Percentiles rank a stretch among this genome's conserved stretches.
These are phyloP conservation scores for Myrmaecium sp. DNA, from an alignment of 2,329 filamentous ascomycete genomes.

Conservation along the genomic window DNA sequence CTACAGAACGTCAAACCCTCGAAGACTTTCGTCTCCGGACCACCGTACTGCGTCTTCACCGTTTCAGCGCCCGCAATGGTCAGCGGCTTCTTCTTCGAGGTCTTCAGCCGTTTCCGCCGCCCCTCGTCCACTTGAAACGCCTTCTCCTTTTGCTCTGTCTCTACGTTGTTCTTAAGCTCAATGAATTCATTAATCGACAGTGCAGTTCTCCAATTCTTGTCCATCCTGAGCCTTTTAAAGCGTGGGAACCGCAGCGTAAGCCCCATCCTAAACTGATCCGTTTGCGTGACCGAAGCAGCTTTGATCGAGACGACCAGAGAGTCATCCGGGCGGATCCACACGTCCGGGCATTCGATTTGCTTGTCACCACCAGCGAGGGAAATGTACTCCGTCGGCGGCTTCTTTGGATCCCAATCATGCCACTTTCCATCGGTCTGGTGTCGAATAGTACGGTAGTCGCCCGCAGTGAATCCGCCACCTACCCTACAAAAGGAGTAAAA, in stretches of 20 bases:
- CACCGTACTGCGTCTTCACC: constrained; percentile 35
- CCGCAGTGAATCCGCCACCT: constrained; percentile 74
- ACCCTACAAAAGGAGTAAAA: constrained; percentile 96
- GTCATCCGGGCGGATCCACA: constrained; percentile 83
- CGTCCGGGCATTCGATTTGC: constrained; percentile 66
- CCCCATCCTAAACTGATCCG: constrained; percentile 60
- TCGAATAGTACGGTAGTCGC: constrained; percentile 69
- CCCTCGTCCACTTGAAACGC: constrained; percentile 54
- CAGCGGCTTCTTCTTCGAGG: constrained; percentile 51
- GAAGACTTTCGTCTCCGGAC: constrained; percentile 49
- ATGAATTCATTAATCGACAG: constrained; percentile 65
- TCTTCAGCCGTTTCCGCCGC: constrained; percentile 46
- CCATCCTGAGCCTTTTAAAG: constrained; percentile 65
- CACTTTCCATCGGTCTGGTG: constrained; percentile 85
- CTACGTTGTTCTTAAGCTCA: constrained; percentile 49
- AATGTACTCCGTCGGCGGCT: constrained; percentile 61
- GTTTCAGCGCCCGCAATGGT: constrained; percentile 52
- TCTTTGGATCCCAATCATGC: constrained; percentile 64
- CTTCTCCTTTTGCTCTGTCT: constrained; percentile 56
- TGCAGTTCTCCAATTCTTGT: constrained; percentile 69
- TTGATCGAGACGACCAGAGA: constrained; percentile 82
- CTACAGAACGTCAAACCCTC: constrained; percentile 57
- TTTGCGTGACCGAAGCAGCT: constrained; percentile 58
- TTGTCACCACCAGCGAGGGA: constrained; percentile 63
- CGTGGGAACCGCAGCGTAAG: constrained; percentile 80